A percentile compares a stretch with the other conserved stretches of the same genome.
These are phyloP conservation scores for Polychytrium aggregatum DNA, from an alignment of 192 early-diverging fungal species.

Conservation along the genomic window DNA sequence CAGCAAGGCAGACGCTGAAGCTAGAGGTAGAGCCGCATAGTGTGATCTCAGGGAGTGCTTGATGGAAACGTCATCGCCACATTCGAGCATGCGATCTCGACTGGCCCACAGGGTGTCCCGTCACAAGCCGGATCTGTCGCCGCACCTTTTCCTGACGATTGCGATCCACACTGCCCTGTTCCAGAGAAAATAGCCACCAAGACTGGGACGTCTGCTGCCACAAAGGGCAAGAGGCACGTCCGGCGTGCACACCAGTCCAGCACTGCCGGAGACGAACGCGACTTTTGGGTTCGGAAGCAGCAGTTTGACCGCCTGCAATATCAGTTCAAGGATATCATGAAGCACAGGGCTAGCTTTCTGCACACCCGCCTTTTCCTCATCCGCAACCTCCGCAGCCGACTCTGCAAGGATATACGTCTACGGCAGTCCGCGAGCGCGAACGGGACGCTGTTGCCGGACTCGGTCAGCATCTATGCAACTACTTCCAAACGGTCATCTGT, in stretches of 20 bases:
- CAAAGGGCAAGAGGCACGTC: not conserved
- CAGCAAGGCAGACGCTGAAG: too few relatives aligned
- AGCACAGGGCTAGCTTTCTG: conserved; percentile 6
- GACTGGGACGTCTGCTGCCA: not conserved
- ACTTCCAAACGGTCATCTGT: too few relatives aligned
- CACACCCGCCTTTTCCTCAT: conserved; percentile 9
- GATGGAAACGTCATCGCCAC: too few relatives aligned
- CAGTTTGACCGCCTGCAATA: not conserved
- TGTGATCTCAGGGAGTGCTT: too few relatives aligned
- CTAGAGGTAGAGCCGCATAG: too few relatives aligned
- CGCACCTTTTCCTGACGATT: not conserved
- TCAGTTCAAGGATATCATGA: conserved; percentile 8
- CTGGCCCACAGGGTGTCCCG: too few relatives aligned
- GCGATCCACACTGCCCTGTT: conserved; percentile 7
- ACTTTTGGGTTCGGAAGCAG: not conserved
- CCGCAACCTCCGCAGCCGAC: conserved; percentile 3
- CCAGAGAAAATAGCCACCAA: conserved; percentile 6
- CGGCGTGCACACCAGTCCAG: not conserved
- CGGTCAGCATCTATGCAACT: too few relatives aligned
- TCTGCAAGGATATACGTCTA: conserved; percentile 1
- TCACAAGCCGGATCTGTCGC: not conserved
- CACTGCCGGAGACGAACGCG: not conserved
- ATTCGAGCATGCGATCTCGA: too few relatives aligned
- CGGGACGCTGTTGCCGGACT: too few relatives aligned
- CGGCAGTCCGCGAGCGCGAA: too few relatives aligned